phyloP scores from a whole-genome alignment of 1,139 yeast species.

The Wickerhamomyces sp. region DNA sequence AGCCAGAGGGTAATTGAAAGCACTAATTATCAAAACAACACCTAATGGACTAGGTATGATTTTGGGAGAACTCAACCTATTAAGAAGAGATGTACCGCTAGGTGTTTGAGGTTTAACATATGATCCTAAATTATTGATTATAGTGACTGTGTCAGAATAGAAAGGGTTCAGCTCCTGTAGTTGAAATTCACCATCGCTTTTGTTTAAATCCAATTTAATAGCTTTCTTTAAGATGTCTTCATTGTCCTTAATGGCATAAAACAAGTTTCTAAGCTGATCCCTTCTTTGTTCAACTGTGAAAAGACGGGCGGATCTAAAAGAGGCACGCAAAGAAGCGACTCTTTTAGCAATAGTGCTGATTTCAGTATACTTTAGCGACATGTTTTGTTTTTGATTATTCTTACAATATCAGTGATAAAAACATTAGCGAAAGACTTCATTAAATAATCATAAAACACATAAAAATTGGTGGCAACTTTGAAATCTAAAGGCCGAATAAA shows the following conservation, averaged over 20 bases:
- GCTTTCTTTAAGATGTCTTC: conserved; percentile 53
- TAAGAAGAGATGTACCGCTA: conserved; percentile 34
- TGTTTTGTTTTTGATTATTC: background rate
- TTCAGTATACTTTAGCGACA: conserved; percentile 39
- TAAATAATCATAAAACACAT: background rate
- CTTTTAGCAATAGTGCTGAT: conserved; percentile 44
- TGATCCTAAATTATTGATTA: conserved; percentile 54
- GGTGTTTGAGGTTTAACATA: conserved; percentile 62
- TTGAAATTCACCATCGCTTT: conserved; percentile 57
- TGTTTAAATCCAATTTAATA: conserved; percentile 59
- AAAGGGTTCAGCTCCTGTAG: conserved; percentile 51
- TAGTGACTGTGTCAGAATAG: conserved; percentile 52
- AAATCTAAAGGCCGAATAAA: background rate
- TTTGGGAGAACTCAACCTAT: conserved; percentile 42
- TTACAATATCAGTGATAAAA: background rate
- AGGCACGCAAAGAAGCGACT: conserved; percentile 37
- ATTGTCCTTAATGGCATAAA: conserved; percentile 61
- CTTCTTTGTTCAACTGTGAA: conserved; percentile 54
- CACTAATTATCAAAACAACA: conserved; percentile 68
- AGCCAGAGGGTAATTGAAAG: conserved; percentile 82
- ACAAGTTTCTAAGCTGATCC: conserved; percentile 63
- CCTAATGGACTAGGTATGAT: conserved; percentile 74
- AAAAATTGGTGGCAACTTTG: background rate
- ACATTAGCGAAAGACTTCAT: background rate
- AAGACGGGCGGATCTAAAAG: conserved; percentile 48